Evolutionary conservation across 306 rosid species (phyloP), one percentile per base, ranked within the genome.

Genomic region (Casuarina glauca): DNA sequence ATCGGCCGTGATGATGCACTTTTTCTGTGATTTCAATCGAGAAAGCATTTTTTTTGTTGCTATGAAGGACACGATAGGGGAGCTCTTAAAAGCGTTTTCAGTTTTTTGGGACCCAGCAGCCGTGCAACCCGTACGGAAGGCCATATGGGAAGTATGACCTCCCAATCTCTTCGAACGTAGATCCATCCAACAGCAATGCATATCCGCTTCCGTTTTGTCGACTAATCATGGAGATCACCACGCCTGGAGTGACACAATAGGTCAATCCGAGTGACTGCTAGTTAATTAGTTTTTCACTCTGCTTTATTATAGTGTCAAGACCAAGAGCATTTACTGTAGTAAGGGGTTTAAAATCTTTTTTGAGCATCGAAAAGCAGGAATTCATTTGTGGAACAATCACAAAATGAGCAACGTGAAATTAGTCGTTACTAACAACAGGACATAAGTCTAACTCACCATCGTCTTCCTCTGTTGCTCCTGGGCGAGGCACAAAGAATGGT

Each of bases 71-170:
- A 26, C 32, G 32, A 26, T 0, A 26, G 32, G 32, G 32, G 32
- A 46, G 32, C 32, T 26, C 32, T 26, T 26, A 26, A 26, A 46
- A 48, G 11, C 51, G 1, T 48, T 48, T 43, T 77, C 74, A 86
- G 45, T 77, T 42, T 39, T 76, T 85, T 41, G 98, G 97, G 79
- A 94, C 87, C 98, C 98, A 94, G 82, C 98, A 94, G 63, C 98
- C 98, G 81, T 94, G 98, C 80, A 94, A 84, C 1, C 98, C 98
- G 67, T 94, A 92, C 32, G 97, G 97, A 79, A 94, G 94, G 58
- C 91, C 97, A 68, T 90, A 88, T 62, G 99, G 99, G 88, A 93
- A 91, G 76, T 91, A 89, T 17, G 97, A 97, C 68, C 97, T 86
- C 20, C 97, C 99, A 70, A 95, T 83, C 90, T 95, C 99, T 85